Percentiles rank a stretch among this genome's conserved stretches.
Conservation (phyloP, 768 basidiomycete species). For the Kwoniella dejecticola region DNA sequence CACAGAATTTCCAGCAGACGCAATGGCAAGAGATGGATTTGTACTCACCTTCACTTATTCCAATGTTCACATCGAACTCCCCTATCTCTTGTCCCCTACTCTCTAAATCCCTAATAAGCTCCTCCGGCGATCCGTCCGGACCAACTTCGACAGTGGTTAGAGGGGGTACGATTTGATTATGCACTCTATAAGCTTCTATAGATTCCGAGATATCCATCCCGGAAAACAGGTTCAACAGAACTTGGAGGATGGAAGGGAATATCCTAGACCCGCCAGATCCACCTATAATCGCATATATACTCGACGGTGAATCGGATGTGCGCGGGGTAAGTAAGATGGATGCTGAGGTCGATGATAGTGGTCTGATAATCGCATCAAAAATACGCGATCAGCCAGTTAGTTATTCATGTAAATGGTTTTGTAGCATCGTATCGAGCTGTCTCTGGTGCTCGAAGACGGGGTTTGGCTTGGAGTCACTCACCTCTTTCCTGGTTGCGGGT, state of each 20-base stretch:
- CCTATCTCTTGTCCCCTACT: conserved; percentile 71
- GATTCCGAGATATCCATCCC: conserved; percentile 76
- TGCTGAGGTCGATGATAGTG: conserved; percentile 80
- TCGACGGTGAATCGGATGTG: not conserved
- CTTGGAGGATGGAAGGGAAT: conserved; percentile 76
- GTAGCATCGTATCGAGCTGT: no score
- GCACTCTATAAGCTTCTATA: conserved; percentile 80
- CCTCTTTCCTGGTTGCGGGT: conserved; percentile 78
- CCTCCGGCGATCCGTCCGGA: conserved; percentile 59
- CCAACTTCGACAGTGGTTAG: conserved; percentile 54
- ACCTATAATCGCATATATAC: conserved; percentile 73
- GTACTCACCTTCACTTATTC: conserved; percentile 50
- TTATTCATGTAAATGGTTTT: no score
- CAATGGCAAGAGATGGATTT: not conserved
- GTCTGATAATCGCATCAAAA: conserved; percentile 61
- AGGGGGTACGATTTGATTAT: conserved; percentile 79
- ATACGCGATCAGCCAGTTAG: no score
- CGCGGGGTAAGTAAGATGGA: conserved; percentile 68
- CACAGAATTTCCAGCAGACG: not conserved
- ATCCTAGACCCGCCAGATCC: conserved; percentile 88
- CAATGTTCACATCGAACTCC: conserved; percentile 69
- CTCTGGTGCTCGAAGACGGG: no score
- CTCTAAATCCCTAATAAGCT: conserved; percentile 64
- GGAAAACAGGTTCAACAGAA: conserved; percentile 70
- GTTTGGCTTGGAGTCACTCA: no score